Base-by-base conservation (phyloP, 352 stramenopile genomes). In the Phytophthora syringae region DNA sequence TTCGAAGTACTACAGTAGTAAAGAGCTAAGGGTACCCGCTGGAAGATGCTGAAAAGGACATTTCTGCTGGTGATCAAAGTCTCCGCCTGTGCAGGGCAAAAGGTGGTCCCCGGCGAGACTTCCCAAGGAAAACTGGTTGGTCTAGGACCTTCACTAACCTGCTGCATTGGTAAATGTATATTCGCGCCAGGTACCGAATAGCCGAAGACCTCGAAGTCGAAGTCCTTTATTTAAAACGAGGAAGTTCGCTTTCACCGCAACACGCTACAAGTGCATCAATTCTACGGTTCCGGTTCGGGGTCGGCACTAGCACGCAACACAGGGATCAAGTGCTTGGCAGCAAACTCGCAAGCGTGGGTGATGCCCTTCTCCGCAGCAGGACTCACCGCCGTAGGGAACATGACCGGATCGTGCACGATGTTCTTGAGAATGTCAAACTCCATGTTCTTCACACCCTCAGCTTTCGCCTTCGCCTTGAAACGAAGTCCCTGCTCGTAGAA, bases 361-460 rank as follows among this genome's bases (percentile, higher is more conserved):
- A 70, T 61, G 18, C 36, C 64, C 44, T 70, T 67, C 49, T 70
- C 69, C 11, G 72, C 50, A 6, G 50, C 57, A 51, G 67, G 72
- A 37, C 69, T 64, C 34, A 77, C 60, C 13, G 59, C 57, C 11
- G 63, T 70, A 4, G 60, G 68, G 28, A 72, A 27, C 64, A 72
- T 72, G 27, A 70, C 62, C 0, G 54, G 54, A 24, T 70, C 62
- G 21, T 79, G 71, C 9, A 64, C 58, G 6, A 79, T 74, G 30
- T 72, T 67, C 44, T 70, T 62, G 40, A 76, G 45, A 21, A 78
- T 62, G 24, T 78, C 72, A 1, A 78, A n/a, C 66, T 80, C 72
- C 68, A 73, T 77, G 42, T 76, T 67, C 30, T 43, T 59, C 32
- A 76, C 60, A 9, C 69, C 69, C 15, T 80, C 30, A 18, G 54